Evolutionary conservation across 169 alveolate species (phyloP).

Genomic region (Cryptosporidium sp.): DNA sequence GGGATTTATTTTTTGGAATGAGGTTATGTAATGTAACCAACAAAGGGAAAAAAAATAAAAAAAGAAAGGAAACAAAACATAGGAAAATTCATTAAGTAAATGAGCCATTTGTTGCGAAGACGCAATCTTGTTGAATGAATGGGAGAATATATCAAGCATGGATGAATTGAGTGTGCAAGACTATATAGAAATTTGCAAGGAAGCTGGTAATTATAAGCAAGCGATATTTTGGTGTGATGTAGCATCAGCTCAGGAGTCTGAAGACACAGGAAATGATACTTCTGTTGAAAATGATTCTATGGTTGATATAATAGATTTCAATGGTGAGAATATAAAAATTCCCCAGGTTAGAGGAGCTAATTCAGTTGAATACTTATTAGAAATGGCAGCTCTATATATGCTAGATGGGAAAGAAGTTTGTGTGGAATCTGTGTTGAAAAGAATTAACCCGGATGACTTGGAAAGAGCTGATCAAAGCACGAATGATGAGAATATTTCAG

Average conservation of each 20-base stretch:
- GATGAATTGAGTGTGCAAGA: constrained; percentile 37
- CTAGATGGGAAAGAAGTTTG: constrained; percentile 34
- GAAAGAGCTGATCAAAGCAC: neutral
- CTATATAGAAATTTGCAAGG: constrained; percentile 55
- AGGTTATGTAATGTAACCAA: neutral
- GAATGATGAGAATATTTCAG: constrained; percentile 21
- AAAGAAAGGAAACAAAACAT: neutral
- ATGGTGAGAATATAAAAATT: neutral
- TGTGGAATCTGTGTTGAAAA: constrained; percentile 28
- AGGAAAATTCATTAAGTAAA: neutral
- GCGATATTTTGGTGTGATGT: constrained; percentile 69
- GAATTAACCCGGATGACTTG: constrained; percentile 13
- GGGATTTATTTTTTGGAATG: neutral
- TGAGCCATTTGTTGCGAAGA: neutral
- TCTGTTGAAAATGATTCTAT: neutral
- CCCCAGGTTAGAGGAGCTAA: constrained; percentile 10
- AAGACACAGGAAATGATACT: neutral
- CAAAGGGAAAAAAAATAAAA: neutral
- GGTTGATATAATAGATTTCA: neutral
- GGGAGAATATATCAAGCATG: constrained; percentile 12
- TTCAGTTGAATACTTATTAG: constrained; percentile 25
- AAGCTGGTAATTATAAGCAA: constrained; percentile 58
- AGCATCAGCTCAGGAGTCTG: constrained; percentile 19
- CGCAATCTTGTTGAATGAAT: neutral
- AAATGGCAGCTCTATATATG: constrained; percentile 58